Base-by-base conservation (phyloP, 495 filamentous ascomycete genomes). In the Talaromyces borbonicus region DNA sequence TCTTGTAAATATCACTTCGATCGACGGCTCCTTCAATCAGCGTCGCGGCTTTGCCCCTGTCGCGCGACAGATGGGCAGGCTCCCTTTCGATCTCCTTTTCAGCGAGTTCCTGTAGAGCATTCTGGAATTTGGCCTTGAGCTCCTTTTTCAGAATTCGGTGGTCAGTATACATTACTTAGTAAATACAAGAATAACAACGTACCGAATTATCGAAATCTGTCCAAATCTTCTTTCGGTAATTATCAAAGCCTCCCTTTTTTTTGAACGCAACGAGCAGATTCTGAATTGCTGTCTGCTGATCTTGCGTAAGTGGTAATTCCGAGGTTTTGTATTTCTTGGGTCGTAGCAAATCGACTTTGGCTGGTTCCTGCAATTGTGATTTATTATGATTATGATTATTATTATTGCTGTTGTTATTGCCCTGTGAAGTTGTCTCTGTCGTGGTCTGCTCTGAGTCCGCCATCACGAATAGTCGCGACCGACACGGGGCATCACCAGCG, bases 181-280 rank as follows among this genome's bases (percentile, higher is more conserved):
- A 33, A 35, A 38, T 15, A 37, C 25, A 11, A n/a, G n/a, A n/a
- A n/a, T n/a, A 8, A 37, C 15, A 24, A 60, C 79, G 55, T 76
- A 89, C 86, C 46, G 79, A 80, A 24, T 81, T 75, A 51, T 85
- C 79, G 49, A 92, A 87, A 47, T 89, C 78, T 29, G 83, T 78
- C 79, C 85, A 90, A 3, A 87, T 71, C 43, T 81, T 72, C 58
- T 92, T 92, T 41, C 89, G 78, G 49, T 90, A 72, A n/a, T 65
- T 69, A 60, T 95, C 89, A 53, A 90, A 94, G 30, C 83, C 83
- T 18, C 89, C 89, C 61, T 90, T 90, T 66, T 94, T 94, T 64
- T 92, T 92, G 61, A 89, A 90, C 5, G 78, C 79, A 62, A 88
- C 78, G 8, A 88, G 74, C 19, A 95, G 69, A 46, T 73, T 71